Percentiles rank a stretch among this genome's conserved stretches.
phyloP scores from a whole-genome alignment of 2,329 filamentous ascomycete species.

The Leptographium flavum region DNA sequence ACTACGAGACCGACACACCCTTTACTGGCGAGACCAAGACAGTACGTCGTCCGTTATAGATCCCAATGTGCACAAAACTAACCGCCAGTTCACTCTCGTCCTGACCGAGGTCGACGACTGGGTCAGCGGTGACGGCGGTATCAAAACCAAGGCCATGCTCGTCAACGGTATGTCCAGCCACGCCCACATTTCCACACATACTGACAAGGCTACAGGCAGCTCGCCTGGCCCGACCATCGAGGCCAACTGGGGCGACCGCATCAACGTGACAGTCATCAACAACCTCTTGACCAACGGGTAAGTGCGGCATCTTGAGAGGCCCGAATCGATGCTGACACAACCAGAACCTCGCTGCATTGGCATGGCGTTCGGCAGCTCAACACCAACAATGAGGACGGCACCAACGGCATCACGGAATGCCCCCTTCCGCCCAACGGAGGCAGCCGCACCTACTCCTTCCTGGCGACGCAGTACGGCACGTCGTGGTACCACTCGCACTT shows the following conservation, averaged over 20 bases:
- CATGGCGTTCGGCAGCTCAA: constrained; percentile 30
- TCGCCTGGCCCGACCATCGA: constrained; percentile 5
- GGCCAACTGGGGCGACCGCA: constrained; percentile 31
- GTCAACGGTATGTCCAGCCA: constrained; percentile 10
- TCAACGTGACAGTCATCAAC: constrained; percentile 51
- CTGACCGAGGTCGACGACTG: constrained; percentile 11
- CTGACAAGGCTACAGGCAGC: neutral
- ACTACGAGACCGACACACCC: constrained; percentile 11
- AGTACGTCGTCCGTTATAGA: neutral
- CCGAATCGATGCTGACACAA: neutral
- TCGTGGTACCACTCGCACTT: constrained; percentile 35
- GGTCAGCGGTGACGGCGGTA: constrained; percentile 11
- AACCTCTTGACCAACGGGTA: constrained; percentile 32
- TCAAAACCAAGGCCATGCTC: constrained; percentile 12
- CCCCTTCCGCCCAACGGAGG: constrained; percentile 22
- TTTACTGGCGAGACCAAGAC: constrained; percentile 8
- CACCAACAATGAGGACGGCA: constrained; percentile 31
- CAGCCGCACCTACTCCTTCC: constrained; percentile 21
- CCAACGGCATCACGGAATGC: constrained; percentile 27
- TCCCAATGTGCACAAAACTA: neutral
- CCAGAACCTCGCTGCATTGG: constrained; percentile 32
- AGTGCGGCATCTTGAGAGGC: neutral
- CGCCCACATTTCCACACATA: too few relatives aligned
- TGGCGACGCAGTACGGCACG: constrained; percentile 24
- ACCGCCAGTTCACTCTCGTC: constrained; percentile 8